Evolutionary conservation across 176 grass and related monocot genomes (phyloP).

Genomic region (Zea mays): Zm-B73-REFERENCE-NAM-5.0 NC_050096.1:237443001-237443500

Average conservation of each 20-base stretch:
- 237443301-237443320: conserved; percentile 91
- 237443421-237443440: conserved; percentile 37
- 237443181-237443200: conserved; percentile 14
- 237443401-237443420: conserved; percentile 38
- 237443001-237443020: no score
- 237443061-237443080: no score
- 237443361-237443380: conserved; percentile 79
- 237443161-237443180: conserved; percentile 3
- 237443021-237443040: no score
- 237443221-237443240: conserved; percentile 24
- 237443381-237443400: conserved; percentile 73
- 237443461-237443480: conserved; percentile 30
- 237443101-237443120: no score
- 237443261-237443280: conserved; percentile 96
- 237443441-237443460: conserved; percentile 16
- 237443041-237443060: no score
- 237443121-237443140: background rate
- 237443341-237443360: conserved; percentile 88
- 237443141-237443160: conserved; percentile 20
- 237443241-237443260: conserved; percentile 61
- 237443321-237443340: conserved; percentile 55
- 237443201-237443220: conserved; percentile 6
- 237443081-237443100: no score
- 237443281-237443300: conserved; percentile 87
- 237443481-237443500: conserved; percentile 8